A percentile compares a stretch with the other conserved stretches of the same genome.
phyloP scores from a whole-genome alignment of 2,329 filamentous ascomycete species.

The Pseudogymnoascus sp. region DNA sequence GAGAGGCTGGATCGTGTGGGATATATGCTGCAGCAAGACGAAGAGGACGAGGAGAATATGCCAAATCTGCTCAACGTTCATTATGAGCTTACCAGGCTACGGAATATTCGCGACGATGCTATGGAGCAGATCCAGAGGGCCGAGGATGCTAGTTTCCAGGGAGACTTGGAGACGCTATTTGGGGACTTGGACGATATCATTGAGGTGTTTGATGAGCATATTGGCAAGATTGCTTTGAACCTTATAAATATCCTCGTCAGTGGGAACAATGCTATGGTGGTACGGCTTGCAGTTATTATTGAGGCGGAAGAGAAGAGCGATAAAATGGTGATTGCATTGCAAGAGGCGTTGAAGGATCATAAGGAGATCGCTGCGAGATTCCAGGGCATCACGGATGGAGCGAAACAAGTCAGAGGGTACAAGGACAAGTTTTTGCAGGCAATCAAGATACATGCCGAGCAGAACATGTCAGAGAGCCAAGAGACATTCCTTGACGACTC shows the following conservation, averaged over 20 bases:
- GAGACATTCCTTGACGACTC: conserved; percentile 77
- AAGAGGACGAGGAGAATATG: conserved; percentile 80
- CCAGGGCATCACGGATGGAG: conserved; percentile 89
- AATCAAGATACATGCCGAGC: conserved; percentile 55
- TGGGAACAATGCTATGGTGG: conserved; percentile 83
- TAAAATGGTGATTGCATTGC: conserved; percentile 79
- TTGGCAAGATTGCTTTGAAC: conserved; percentile 81
- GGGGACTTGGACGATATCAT: conserved; percentile 77
- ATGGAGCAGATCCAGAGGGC: conserved; percentile 89
- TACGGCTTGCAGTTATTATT: conserved; percentile 84
- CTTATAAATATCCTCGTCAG: conserved; percentile 79
- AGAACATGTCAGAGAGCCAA: conserved; percentile 53
- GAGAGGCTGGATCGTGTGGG: conserved; percentile 69
- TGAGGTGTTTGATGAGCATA: conserved; percentile 92
- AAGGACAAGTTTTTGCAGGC: conserved; percentile 87
- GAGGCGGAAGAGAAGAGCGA: conserved; percentile 97
- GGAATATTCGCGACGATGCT: conserved; percentile 91
- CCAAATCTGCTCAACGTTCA: conserved; percentile 84
- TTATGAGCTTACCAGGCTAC: conserved; percentile 82
- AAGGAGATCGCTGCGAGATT: conserved; percentile 89
- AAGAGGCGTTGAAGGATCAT: conserved; percentile 92
- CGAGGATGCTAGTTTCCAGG: conserved; percentile 65
- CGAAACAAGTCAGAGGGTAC: conserved; percentile 87
- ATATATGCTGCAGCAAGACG: conserved; percentile 72
- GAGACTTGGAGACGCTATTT: conserved; percentile 86